Evolutionary conservation across 176 grass and related monocot species (phyloP), one percentile per base, ranked within the genome.

Genomic region (Oryza rufipogon): DNA sequence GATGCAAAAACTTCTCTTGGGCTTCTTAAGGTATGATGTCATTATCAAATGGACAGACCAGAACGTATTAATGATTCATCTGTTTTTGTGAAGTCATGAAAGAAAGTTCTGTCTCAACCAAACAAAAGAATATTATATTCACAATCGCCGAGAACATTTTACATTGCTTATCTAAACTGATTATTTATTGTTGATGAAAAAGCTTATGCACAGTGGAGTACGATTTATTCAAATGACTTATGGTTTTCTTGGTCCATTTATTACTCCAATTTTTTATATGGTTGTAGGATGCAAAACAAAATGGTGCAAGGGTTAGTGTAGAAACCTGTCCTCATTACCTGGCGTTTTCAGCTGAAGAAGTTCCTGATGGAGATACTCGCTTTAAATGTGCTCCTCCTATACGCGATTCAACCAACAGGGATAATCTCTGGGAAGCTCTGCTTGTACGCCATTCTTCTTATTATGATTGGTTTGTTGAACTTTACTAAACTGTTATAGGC

Each of bases 251-350:
- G 30, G 14, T 45, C 44, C 63, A 19, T 72, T 67, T 5, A 3
- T 85, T 26, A 71, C 30, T 8, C 41, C 54, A 68, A 58, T 2
- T 60, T 0, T 75, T 66, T 45, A 51, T 45, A 51, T 41, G 11
- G 30, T 86, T 94, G 38, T 15, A 99, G 96, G 89, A 92, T 79
- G 88, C 91, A 49, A 99, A 94, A 92, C 61, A 44, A 14, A 77
- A 39, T 68, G 93, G 93, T 78, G 91, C 89, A 84, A 96, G 88
- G 66, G 64, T 99, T 66, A 96, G 80, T 15, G 83, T 99, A 81
- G 96, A 99, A 88, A 99, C 96, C 16, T 99, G 96, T 69, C 96
- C 96, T 10, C 96, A 99, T 89, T 99, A 96, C 78, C 86, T 99
- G 6, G 96, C 93, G 78, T 99, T 99, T 96, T 89, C 96, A 33